phyloP scores from a whole-genome alignment of 2,329 filamentous ascomycete genomes.

The Didymella sp. region DNA sequence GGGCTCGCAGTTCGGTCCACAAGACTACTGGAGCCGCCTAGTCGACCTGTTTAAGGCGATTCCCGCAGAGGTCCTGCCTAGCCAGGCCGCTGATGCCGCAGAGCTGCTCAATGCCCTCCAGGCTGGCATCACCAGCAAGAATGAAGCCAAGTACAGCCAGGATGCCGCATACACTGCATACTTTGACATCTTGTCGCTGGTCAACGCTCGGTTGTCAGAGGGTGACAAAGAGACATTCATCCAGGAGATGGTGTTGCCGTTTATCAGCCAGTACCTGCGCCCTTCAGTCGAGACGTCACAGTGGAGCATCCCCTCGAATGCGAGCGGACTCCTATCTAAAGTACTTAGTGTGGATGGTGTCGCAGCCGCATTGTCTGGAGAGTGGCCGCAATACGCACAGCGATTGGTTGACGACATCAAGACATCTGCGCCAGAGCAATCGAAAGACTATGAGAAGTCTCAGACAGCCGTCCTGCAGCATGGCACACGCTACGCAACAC shows the following conservation, averaged over 20 bases:
- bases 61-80: conserved; percentile 64
- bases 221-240: conserved; percentile 58
- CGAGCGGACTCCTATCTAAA: conserved; percentile 49
- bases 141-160: conserved; percentile 75
- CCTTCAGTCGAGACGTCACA: conserved; percentile 54
- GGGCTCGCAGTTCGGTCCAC: conserved; percentile 79
- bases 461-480: conserved; percentile 72
- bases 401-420: conserved; percentile 71
- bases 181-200: conserved; percentile 64
- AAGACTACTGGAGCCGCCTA: conserved; percentile 76
- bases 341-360: conserved; percentile 54
- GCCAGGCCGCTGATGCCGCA: conserved; percentile 60
- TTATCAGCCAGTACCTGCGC: conserved; percentile 62
- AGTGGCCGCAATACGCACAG: conserved; percentile 70
- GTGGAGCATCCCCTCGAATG: conserved; percentile 59
- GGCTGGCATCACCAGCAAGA: conserved; percentile 73
- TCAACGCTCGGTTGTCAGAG: conserved; percentile 52
- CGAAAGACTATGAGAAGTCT: conserved; percentile 75
- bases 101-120: conserved; percentile 72
- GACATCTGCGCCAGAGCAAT: conserved; percentile 80
- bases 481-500: conserved; percentile 70
- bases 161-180: conserved; percentile 78
- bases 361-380: conserved; percentile 58
- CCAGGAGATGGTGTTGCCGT: conserved; percentile 58
- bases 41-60: conserved; percentile 65